phyloP scores from a whole-genome alignment of 225 moss, liverwort and hornwort species.

The Marchantia paleacea region DNA sequence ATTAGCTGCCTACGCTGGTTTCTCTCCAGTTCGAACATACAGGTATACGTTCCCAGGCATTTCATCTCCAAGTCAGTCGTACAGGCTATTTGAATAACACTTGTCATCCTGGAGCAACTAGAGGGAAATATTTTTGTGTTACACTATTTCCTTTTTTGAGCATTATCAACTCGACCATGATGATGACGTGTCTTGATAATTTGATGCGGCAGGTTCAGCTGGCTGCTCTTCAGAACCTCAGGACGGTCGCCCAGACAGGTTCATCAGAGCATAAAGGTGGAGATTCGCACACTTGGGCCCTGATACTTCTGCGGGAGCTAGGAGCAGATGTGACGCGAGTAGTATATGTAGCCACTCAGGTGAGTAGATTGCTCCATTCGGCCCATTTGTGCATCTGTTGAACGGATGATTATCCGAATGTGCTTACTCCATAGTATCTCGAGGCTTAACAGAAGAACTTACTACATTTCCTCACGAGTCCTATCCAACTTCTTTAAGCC shows the following conservation, averaged over 20 bases:
- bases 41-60: constrained; percentile 31
- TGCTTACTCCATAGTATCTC: background rate
- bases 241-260: constrained; percentile 66
- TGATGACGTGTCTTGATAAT: background rate
- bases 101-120: background rate
- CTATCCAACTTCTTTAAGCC: background rate
- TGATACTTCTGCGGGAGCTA: constrained; percentile 70
- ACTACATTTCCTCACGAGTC: background rate
- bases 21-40: constrained; percentile 48
- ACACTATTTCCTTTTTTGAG: background rate
- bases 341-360: constrained; percentile 69
- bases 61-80: background rate
- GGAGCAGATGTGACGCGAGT: constrained; percentile 65
- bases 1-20: constrained; percentile 67
- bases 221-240: constrained; percentile 69
- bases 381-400: too few species aligned
- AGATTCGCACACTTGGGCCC: constrained; percentile 58
- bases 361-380: constrained; percentile 3
- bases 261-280: constrained; percentile 57
- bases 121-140: background rate
- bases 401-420: background rate
- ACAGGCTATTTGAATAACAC: background rate
- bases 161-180: background rate
- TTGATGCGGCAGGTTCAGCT: constrained; percentile 55
- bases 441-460: too few species aligned